Base-by-base conservation (phyloP, 2,329 filamentous ascomycete genomes). In the Leptographium flavum region DNA sequence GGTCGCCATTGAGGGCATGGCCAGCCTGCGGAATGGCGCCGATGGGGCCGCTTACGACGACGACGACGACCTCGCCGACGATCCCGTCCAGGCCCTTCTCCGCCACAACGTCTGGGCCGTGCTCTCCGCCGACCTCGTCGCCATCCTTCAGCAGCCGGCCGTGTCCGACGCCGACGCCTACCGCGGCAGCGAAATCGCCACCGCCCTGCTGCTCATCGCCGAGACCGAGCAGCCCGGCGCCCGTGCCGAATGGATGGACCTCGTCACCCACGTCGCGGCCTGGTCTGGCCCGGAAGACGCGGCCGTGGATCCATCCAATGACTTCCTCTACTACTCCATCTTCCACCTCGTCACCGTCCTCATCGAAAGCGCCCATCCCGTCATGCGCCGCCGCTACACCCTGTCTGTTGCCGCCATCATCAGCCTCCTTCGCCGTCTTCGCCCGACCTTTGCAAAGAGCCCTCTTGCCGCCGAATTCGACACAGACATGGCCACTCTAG, bases 1-100 rank as follows among this genome's bases (percentile, higher is more conserved):
- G 3, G 71, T 76, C 6, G 75, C 74, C 0, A 59, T 81, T 1
- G 74, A 81, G 54, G 78, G 73, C 1, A 61, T 80, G 7, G 59
- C 71, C n/a, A 11, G 61, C 62, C 35, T 14, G 9, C 22, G n/a
- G n/a, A n/a, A n/a, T n/a, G n/a, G n/a, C n/a, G 30, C 27, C 4
- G 39, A 2, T 14, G 21, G 3, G 19, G 39, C 17, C 25, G 27
- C 19, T 15, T 38, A 36, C n/a, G 43, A 21, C 39, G 39, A 17
- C 41, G 31, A 32, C 36, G 19, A 33, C 15, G 38, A 4, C 35
- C 5, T 7, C 13, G 28, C 22, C 19, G 33, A 30, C 28, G 44
- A 40, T 13, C 44, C 22, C 41, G 22, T 36, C n/a, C 17, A 15
- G 22, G 66, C 81, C 62, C 66, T 82, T 23, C 57, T 73, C 5